A percentile compares a stretch with the other conserved stretches of the same genome.
phyloP scores from a whole-genome alignment of 495 filamentous ascomycete species.

The Aspergillus ellipticus region DNA sequence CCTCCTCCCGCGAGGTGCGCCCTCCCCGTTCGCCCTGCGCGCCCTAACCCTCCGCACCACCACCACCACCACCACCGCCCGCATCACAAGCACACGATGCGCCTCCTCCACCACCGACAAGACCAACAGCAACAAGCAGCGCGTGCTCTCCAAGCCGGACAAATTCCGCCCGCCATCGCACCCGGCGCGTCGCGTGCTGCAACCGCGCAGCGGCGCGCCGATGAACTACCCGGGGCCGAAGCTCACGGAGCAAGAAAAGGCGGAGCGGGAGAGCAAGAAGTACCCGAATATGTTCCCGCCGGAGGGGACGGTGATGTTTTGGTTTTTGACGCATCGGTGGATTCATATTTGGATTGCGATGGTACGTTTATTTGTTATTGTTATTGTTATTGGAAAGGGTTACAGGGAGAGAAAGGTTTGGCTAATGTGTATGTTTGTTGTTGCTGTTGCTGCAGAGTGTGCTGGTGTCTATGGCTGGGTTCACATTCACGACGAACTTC shows the following conservation, averaged over 20 bases:
- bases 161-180: conserved; percentile 86
- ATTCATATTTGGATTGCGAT: conserved; percentile 78
- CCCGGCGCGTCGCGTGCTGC: conserved; percentile 52
- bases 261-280: conserved; percentile 57
- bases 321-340: conserved; percentile 66
- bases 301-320: conserved; percentile 67
- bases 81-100: conserved; percentile 17
- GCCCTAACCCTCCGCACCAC: conserved; percentile 13
- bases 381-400: not conserved
- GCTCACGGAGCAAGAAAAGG: conserved; percentile 53
- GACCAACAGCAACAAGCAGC: conserved; percentile 38
- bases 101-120: conserved; percentile 20
- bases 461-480: conserved; percentile 61
- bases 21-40: conserved; percentile 27
- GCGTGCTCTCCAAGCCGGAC: conserved; percentile 71
- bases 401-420: too few relatives aligned
- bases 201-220: conserved; percentile 32
- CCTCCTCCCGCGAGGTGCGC: conserved; percentile 41
- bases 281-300: conserved; percentile 83
- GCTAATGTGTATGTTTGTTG: not conserved
- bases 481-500: conserved; percentile 69
- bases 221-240: conserved; percentile 66
- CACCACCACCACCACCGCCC: conserved; percentile 8
- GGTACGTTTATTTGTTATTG: conserved; percentile 41
- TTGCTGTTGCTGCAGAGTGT: conserved; percentile 53